Evolutionary conservation across 139 green algal genomes (phyloP), one percentile per base, ranked within the genome.

Genomic region (Nannochloris sp.): DNA sequence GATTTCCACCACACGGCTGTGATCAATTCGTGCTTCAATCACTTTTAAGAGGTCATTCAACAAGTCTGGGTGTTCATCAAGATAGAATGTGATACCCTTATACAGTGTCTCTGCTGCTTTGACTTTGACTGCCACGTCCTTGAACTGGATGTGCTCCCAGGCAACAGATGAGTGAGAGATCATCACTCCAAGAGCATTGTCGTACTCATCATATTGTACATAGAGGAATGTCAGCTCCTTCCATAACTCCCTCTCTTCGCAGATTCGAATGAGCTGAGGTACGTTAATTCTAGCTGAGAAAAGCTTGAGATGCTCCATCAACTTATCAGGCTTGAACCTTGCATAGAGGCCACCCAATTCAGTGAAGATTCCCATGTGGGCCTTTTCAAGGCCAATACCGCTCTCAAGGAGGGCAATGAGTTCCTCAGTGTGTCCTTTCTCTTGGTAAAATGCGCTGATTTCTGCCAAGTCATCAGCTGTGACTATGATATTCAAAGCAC

Each of bases 301-400:
- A 2, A 99, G 89, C 81, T 98, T 98, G 25, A 99, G 83, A 82
- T 99, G 93, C 85, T 99, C 93, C 90, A 97, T 96, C 48, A 99
- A 82, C 80, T 93, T 93, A 62, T 91, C 85, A 6, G 78, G 78
- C 59, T 72, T 73, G 68, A 68, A 95, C 65, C 85, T 86, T 14
- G 89, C 89, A 67, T 96, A 96, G 31, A 95, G 68, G 28, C 85
- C 81, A 65, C 90, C 91, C 59, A 99, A 83, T 80, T 98, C 93
- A 5, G 93, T 99, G 82, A 98, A 99, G 83, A 99, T 98, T 71
- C 93, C 93, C 93, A 98, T 99, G 82, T 99, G 93, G 4, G 93
- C 91, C 28, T 93, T 86, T 72, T 99, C 93, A 71, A 98, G 77
- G 20, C 93, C 93, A 64, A 99, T 91, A 67, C 93, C 93, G 49